Base-by-base conservation (phyloP, 805 yeast genomes). In the Kodamaea kakaduensis region DNA sequence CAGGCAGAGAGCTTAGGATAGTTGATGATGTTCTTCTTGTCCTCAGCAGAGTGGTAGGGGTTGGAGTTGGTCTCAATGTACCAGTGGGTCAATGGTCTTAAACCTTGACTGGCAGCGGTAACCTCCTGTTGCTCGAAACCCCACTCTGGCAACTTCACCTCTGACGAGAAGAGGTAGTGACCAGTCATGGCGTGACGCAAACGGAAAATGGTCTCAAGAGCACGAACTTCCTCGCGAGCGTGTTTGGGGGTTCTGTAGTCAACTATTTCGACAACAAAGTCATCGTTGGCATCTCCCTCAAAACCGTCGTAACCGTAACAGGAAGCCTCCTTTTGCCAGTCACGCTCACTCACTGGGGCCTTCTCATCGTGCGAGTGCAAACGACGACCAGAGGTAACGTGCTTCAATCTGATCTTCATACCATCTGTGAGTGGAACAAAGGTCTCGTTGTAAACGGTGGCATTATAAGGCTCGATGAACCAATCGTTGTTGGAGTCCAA, bases 71-170 rank as follows among this genome's bases (percentile, higher is more conserved):
- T 70, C 62, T 84, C 95, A 48, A 84, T 64, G 58, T 81, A 79
- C 90, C 90, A 84, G 44, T 75, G 66, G 22, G 79, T 66, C 48
- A 79, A 69, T 12, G 73, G 67, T 38, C 74, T 62, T 36, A 69
- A 67, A 57, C 89, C 93, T 47, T 77, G 82, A 13, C 73, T 58
- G 23, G 94, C 87, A 64, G 89, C 74, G 3, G 89, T 77, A 36
- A 84, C 94, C 64, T 84, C 95, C 58, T 81, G 89, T 59, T 84
- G 95, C 43, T 78, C 83, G 46, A 78, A 81, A 1, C 84, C 94
- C 89, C 93, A 84, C 34, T 75, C 76, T 42, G 95, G 95, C 50
- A 84, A 70, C 54, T 81, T 81, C 9, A 73, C 76, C 38, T 75
- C 81, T 46, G 78, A 82, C n/a, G 93, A 80, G 58, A 83, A 84